phyloP scores from a whole-genome alignment of 345 rosid species.

The Cardiospermum halicacabum region DNA sequence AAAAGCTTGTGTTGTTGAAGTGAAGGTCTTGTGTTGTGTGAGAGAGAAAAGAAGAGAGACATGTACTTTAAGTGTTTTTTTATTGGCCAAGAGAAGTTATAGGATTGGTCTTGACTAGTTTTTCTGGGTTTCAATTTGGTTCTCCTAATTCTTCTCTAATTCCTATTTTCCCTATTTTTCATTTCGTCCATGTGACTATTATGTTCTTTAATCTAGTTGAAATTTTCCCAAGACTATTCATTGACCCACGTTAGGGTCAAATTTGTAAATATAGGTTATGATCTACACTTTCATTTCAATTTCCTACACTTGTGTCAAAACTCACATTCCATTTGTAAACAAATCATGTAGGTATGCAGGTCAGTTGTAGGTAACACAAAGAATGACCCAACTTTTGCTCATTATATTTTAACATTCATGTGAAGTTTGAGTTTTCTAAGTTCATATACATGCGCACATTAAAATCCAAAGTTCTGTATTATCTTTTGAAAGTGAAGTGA shows the following conservation, averaged over 20 bases:
- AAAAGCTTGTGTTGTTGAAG: slow-evolving; percentile 10
- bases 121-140: slow-evolving; percentile 1
- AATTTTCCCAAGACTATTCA: neutral
- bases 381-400: neutral
- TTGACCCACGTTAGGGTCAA: neutral
- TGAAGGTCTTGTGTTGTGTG: slow-evolving; percentile 9
- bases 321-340: no score
- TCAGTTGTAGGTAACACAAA: slow-evolving; percentile 1
- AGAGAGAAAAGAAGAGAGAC: neutral
- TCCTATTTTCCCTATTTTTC: slow-evolving; percentile 23
- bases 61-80: slow-evolving; percentile 2
- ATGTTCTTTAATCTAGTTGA: neutral
- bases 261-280: no score
- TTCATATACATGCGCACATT: neutral
- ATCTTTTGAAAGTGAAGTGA: neutral
- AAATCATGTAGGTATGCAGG: no score
- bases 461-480: neutral
- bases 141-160: slow-evolving; percentile 22
- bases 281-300: no score
- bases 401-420: neutral
- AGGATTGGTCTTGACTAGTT: slow-evolving; percentile 40
- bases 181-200: slow-evolving; percentile 25
- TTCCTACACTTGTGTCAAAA: no score
- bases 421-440: neutral
- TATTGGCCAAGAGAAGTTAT: slow-evolving; percentile 43